phyloP scores from a whole-genome alignment of 1,284 basidiomycete species.

The Mycosarcoma mackinlayi region DNA sequence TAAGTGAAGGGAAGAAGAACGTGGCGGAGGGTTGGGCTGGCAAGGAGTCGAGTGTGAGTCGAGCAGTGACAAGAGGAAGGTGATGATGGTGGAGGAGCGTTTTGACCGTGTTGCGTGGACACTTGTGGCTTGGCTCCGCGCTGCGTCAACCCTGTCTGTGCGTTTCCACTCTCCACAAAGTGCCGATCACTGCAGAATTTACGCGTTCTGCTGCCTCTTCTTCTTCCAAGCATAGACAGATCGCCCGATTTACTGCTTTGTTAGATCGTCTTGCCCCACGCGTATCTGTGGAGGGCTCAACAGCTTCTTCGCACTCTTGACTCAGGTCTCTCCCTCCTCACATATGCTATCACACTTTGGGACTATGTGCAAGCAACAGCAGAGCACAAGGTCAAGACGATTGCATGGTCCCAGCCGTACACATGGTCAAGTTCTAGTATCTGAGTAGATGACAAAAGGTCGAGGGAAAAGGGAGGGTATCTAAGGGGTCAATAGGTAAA shows the following conservation, averaged over 20 bases:
- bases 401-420: no score
- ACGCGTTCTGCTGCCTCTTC: slow-evolving; percentile 16
- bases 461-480: slow-evolving; percentile 18
- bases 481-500: background rate
- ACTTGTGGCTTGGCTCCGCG: background rate
- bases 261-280: no score
- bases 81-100: background rate
- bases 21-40: no score
- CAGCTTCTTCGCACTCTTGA: no score
- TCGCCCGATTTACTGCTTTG: slow-evolving; percentile 1
- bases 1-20: no score
- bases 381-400: no score
- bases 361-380: no score
- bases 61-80: background rate
- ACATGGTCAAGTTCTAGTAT: no score
- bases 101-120: slow-evolving; percentile 1
- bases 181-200: slow-evolving; percentile 11
- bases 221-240: background rate
- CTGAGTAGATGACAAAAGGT: background rate
- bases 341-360: no score
- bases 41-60: background rate
- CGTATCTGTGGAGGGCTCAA: no score
- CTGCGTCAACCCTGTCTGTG: slow-evolving; percentile 12
- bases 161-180: background rate
- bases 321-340: no score